phyloP scores from a whole-genome alignment of 129 eudicot genomes.

The Flaveria linearis region DNA sequence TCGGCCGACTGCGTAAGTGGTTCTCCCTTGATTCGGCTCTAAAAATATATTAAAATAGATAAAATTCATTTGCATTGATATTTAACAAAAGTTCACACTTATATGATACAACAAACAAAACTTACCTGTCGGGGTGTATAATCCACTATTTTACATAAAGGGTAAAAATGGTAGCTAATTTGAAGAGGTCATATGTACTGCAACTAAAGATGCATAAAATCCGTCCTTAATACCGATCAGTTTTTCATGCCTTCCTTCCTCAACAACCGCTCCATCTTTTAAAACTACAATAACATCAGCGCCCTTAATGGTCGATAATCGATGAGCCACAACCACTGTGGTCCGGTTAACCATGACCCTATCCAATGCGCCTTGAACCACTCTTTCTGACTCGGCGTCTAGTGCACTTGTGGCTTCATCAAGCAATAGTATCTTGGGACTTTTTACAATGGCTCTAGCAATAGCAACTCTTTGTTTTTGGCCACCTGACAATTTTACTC shows the following conservation, averaged over 20 bases:
- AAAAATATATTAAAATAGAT: background rate
- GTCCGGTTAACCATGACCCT: conserved; percentile 67
- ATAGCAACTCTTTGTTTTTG: conserved; percentile 84
- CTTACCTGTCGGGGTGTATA: background rate
- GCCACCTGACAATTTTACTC: conserved; percentile 73
- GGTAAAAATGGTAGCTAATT: background rate
- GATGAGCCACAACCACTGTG: conserved; percentile 74
- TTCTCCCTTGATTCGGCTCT: no score
- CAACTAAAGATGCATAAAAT: conserved; percentile 62
- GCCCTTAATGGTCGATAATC: conserved; percentile 70
- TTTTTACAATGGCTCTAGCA: conserved; percentile 71
- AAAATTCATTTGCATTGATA: background rate
- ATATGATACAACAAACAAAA: background rate
- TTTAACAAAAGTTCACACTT: background rate
- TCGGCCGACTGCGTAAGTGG: no score
- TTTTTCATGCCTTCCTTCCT: conserved; percentile 67
- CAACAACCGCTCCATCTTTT: conserved; percentile 67
- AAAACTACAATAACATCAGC: conserved; percentile 75
- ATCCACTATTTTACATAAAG: background rate
- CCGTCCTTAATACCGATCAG: conserved; percentile 61
- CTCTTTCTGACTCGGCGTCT: conserved; percentile 77
- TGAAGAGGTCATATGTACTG: conserved; percentile 47
- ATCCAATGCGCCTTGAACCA: conserved; percentile 73
- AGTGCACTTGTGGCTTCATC: conserved; percentile 86
- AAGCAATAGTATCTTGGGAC: conserved; percentile 64